Conservation (phyloP, 2,329 filamentous ascomycete species). For the Chrysoporthe cubensis region DNA sequence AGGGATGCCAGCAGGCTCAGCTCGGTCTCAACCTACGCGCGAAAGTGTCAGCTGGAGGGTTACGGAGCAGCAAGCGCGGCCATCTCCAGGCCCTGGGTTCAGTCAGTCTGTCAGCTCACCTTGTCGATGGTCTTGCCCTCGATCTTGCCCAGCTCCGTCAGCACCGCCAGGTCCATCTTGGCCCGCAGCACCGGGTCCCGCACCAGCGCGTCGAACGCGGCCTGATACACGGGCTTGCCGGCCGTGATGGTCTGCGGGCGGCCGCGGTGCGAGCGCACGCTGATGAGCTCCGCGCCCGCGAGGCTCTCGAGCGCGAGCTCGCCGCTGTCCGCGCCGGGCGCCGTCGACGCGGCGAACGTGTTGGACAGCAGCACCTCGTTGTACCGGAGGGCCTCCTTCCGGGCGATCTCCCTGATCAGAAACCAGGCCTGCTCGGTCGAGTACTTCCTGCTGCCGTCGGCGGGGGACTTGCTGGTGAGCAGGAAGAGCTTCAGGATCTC, state of each 20-base stretch:
- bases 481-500: slow-evolving; percentile 96
- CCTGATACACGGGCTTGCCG: slow-evolving; percentile 83
- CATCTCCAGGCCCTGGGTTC: too few species aligned
- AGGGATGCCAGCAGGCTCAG: slow-evolving; percentile 71
- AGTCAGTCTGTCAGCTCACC: slow-evolving; percentile 26
- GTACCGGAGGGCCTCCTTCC: slow-evolving; percentile 73
- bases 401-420: slow-evolving; percentile 77
- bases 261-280: slow-evolving; percentile 72
- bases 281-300: slow-evolving; percentile 84
- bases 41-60: neutral
- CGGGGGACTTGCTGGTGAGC: slow-evolving; percentile 55
- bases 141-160: slow-evolving; percentile 70
- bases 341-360: slow-evolving; percentile 67
- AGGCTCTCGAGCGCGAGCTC: slow-evolving; percentile 80
- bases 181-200: slow-evolving; percentile 74
- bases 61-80: neutral
- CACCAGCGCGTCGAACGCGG: slow-evolving; percentile 76
- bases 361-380: slow-evolving; percentile 82
- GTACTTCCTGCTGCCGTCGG: slow-evolving; percentile 63
- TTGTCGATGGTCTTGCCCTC: slow-evolving; percentile 78
- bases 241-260: slow-evolving; percentile 78
- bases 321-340: slow-evolving; percentile 57
- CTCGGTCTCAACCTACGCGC: slow-evolving; percentile 67
- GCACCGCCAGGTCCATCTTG: slow-evolving; percentile 71
- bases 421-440: slow-evolving; percentile 88